Conservation (phyloP, 148 eudicot species). For the Nepenthes gracilis region DNA sequence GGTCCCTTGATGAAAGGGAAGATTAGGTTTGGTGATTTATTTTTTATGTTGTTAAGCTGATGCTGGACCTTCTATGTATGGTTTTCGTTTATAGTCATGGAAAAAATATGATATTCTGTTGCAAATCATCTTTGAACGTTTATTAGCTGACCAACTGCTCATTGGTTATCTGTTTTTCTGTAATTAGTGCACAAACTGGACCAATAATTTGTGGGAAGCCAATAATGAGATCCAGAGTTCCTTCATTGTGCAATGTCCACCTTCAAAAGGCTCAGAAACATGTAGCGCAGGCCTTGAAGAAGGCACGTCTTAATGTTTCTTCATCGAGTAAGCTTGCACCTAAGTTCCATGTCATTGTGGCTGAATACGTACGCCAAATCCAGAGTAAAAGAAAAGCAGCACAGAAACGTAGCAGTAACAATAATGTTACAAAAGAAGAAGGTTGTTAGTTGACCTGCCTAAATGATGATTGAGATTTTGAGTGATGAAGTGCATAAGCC, state of each 20-base stretch:
- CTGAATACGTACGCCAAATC: constrained; percentile 33
- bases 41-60: not conserved
- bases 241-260: constrained; percentile 32
- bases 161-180: not conserved
- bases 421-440: too few relatives aligned
- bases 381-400: constrained; percentile 33
- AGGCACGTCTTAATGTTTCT: constrained; percentile 30
- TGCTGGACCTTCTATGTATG: not conserved
- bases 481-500: too few relatives aligned
- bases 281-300: constrained; percentile 31
- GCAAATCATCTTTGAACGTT: too few relatives aligned
- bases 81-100: not conserved
- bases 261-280: constrained; percentile 32
- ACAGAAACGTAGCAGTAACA: constrained; percentile 5
- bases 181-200: constrained; percentile 33
- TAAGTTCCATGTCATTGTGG: constrained; percentile 34
- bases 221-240: constrained; percentile 26
- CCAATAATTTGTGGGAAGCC: constrained; percentile 46
- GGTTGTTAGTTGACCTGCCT: too few relatives aligned
- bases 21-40: too few relatives aligned
- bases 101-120: too few relatives aligned
- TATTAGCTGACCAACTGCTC: too few relatives aligned
- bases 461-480: too few relatives aligned
- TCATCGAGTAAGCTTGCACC: constrained; percentile 42
- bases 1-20: too few relatives aligned